phyloP scores from a whole-genome alignment of 2,329 filamentous ascomycete genomes.

The Trichoderma sp. region DNA sequence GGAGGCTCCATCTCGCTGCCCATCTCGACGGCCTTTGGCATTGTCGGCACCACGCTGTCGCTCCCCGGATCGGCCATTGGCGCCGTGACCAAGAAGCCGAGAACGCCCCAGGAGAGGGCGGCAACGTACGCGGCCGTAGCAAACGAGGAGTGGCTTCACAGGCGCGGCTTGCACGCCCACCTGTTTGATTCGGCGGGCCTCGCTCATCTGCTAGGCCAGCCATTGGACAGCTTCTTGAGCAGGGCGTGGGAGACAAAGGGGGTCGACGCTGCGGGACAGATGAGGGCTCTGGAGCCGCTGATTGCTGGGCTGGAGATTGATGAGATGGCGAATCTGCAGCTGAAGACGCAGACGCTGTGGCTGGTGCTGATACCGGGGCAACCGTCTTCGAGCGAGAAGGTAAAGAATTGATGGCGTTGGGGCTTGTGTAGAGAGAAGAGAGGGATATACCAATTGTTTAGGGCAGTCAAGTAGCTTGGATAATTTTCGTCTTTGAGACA shows the following conservation, averaged over 20 bases:
- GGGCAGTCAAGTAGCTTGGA: background rate
- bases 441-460: background rate
- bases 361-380: slow-evolving; percentile 35
- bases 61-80: slow-evolving; percentile 40
- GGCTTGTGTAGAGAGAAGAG: background rate
- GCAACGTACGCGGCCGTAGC: slow-evolving; percentile 45
- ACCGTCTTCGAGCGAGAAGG: background rate
- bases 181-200: slow-evolving; percentile 40
- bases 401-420: background rate
- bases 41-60: slow-evolving; percentile 38
- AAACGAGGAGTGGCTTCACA: slow-evolving; percentile 47
- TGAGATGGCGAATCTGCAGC: slow-evolving; percentile 30
- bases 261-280: slow-evolving; percentile 28
- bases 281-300: slow-evolving; percentile 33
- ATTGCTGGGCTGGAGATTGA: slow-evolving; percentile 37
- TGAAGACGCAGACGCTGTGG: slow-evolving; percentile 40
- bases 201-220: slow-evolving; percentile 33
- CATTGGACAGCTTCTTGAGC: slow-evolving; percentile 45
- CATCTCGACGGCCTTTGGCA: slow-evolving; percentile 41
- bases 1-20: slow-evolving; percentile 45
- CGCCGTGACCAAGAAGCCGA: slow-evolving; percentile 42
- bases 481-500: background rate
- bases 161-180: slow-evolving; percentile 42
- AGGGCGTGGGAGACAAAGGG: slow-evolving; percentile 34
- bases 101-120: slow-evolving; percentile 46